Base-by-base conservation (phyloP, 1,284 basidiomycete species). In the Leccinum solheimii region DNA sequence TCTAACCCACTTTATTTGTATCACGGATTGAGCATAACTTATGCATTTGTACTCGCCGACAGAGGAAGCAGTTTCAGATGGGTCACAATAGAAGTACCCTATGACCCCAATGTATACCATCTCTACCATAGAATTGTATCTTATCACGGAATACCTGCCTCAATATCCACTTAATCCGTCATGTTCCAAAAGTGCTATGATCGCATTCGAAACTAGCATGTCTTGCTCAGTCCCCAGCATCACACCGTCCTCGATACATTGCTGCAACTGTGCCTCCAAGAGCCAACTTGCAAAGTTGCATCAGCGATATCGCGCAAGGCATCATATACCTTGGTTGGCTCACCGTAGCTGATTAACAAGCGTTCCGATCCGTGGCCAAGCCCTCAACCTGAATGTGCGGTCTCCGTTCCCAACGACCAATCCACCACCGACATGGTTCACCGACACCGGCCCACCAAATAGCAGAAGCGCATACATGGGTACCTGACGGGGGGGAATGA, bases 291-390 rank as follows among this genome's bases (percentile, higher is more conserved):
- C 59, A 45, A 50, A 26, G 26, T 34, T 13, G 59, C 56, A 9
- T 57, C 50, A 62, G 40, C 8, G 9, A 5, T 43, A 30, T 30
- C 27, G 27, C 56, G 49, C 8, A 40, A 13, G 13, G 5, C 9
- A 50, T 32, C 27, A 7, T 52, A 5, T 8, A 2, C n/a, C 23
- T 23, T 5, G 5, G 16, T 49, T 34, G 53, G 66, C 59, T 58
- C 58, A 89, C 88, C 95, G 81, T n/a, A 97, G 77, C 69, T 95
- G 94, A 66, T 95, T 95, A 45, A 94, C 92, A 30, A 97, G 81
- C 9, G 95, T 88, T 1, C 93, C 95, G 51, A 97, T 97, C 6
- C 95, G 83, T 16, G 94, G 91, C 82, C 87, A 92, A 0, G 94
- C 93, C 60, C 85, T 86, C 67, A 98, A 73, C 70, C 85, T 88